A percentile compares a stretch with the other conserved stretches of the same genome.
These are phyloP conservation scores for Coniosporium apollinis DNA, from an alignment of 495 filamentous ascomycete genomes.

Conservation along the genomic window DNA sequence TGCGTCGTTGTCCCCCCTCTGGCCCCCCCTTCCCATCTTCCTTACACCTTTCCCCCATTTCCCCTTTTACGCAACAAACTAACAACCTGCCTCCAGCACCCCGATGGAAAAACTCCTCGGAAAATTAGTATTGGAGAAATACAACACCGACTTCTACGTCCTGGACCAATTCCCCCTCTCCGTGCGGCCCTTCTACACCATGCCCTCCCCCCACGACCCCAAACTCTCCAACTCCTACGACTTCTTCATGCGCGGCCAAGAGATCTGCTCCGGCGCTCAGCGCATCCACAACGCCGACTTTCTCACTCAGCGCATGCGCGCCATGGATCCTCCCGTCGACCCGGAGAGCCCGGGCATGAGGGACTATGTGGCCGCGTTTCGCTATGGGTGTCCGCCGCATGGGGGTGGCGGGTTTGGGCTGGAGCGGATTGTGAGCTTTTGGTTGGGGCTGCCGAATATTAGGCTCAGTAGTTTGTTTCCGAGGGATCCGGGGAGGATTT, in stretches of 20 bases:
- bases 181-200: constrained; percentile 81
- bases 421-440: constrained; percentile 81
- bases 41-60: neutral
- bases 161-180: constrained; percentile 80
- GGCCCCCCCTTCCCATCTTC: neutral
- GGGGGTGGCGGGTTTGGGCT: constrained; percentile 76
- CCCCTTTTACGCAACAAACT: constrained; percentile 5
- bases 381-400: constrained; percentile 62
- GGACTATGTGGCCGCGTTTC: constrained; percentile 72
- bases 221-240: constrained; percentile 72
- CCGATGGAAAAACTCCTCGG: constrained; percentile 85
- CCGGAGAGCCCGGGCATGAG: constrained; percentile 57
- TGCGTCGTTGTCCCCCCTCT: constrained; percentile 24
- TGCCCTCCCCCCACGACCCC: constrained; percentile 46
- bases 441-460: constrained; percentile 66
- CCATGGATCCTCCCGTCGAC: constrained; percentile 49
- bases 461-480: constrained; percentile 65
- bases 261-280: constrained; percentile 77
- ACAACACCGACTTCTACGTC: constrained; percentile 80
- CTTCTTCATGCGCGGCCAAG: constrained; percentile 88
- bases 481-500: constrained; percentile 66
- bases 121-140: constrained; percentile 65
- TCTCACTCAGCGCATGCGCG: constrained; percentile 48
- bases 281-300: constrained; percentile 60
- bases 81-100: constrained; percentile 29